Percentiles rank a stretch among this genome's conserved stretches.
Evolutionary conservation across 768 basidiomycete species (phyloP).

Genomic region (Ramaria rubella): DNA sequence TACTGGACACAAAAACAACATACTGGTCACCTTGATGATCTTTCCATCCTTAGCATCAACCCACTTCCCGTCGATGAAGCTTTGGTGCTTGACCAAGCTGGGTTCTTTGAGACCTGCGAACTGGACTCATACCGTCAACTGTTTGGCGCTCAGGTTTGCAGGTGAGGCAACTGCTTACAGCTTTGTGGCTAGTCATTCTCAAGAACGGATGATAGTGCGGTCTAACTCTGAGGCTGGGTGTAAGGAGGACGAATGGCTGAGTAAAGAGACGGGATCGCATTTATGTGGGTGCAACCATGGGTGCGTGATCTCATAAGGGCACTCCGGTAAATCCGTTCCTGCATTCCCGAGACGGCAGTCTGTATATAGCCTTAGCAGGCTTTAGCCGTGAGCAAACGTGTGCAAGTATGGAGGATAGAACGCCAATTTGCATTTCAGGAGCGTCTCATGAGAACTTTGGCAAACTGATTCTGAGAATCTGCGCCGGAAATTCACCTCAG

Average conservation of each 20-base stretch:
- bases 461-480: too few species aligned
- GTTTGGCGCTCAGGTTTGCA: neutral
- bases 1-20: slow-evolving; percentile 21
- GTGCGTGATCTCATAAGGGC: too few species aligned
- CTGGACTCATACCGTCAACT: slow-evolving; percentile 13
- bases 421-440: too few species aligned
- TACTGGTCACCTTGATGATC: slow-evolving; percentile 72
- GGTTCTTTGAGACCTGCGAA: slow-evolving; percentile 58
- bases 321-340: too few species aligned
- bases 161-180: neutral
- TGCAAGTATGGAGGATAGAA: too few species aligned
- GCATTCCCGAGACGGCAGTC: too few species aligned
- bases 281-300: neutral
- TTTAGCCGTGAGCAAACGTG: too few species aligned
- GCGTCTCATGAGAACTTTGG: too few species aligned
- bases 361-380: too few species aligned
- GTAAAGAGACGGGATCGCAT: neutral
- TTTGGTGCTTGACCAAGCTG: slow-evolving; percentile 67
- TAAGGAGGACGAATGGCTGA: neutral
- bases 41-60: slow-evolving; percentile 68
- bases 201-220: neutral
- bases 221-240: neutral
- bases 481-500: too few species aligned
- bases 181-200: slow-evolving; percentile 8
- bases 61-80: slow-evolving; percentile 81